Evolutionary conservation across 495 filamentous ascomycete genomes (phyloP), one percentile per base, ranked within the genome.

Genomic region (Sphaerosporella brunnea): DNA sequence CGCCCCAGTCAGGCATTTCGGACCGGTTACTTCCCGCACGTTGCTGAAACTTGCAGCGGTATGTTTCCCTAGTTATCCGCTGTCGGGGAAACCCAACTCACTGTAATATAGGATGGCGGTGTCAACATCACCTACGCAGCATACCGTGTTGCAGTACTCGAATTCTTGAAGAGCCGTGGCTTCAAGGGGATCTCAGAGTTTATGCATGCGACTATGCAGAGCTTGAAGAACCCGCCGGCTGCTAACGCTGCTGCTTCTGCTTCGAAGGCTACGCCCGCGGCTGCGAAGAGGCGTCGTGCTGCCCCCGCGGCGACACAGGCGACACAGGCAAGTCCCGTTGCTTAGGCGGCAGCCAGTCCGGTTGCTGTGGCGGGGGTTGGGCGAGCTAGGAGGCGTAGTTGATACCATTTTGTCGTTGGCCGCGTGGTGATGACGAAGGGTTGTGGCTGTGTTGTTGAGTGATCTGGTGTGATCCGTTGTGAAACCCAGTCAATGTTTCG

Each of bases 131-230:
- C 64, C 13, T 90, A 79, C 79, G 71, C 77, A 51, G 78, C 80
- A 45, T 94, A 90, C 58, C 67, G 78, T 40, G 64, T 82, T 1
- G 71, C 74, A n/a, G 80, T 90, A 49, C 63, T 94, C 44, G 68
- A 69, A 39, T 77, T 76, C 66, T 61, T 93, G 50, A 80, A 84
- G 48, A 63, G 60, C 7, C 69, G 70, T 35, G 82, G 79, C 0
- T 73, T 78, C 41, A 59, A 57, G 21, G 86, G 86, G 3, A 69
- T 88, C 41, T 68, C 69, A 11, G 70, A 79, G 49, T 62, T 93
- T 60, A 82, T 93, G 75, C 79, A 79, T 51, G 82, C 75, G 55
- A 88, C 85, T 9, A 84, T 93, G 76, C 86, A 49, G 48, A 55
- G 51, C 13, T 13, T 32, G 28, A 32, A 13, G 28, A 5, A 32